A percentile compares a stretch with the other conserved stretches of the same genome.
Conservation (phyloP, 1,139 yeast genomes). For the Scheffersomyces stambukii region DNA sequence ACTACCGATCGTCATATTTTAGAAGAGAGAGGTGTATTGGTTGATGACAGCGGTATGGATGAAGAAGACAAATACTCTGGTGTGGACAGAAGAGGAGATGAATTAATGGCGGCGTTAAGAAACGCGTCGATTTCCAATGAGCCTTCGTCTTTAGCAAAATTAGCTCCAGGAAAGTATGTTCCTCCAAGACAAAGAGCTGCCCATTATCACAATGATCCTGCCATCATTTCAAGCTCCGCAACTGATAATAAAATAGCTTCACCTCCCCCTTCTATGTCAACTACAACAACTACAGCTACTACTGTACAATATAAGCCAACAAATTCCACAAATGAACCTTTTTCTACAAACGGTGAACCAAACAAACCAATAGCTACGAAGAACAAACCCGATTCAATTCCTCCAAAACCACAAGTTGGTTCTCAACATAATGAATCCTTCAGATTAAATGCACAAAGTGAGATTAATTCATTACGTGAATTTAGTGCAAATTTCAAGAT, state of each 20-base stretch:
- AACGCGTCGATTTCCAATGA: conserved; percentile 21
- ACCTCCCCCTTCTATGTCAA: not conserved
- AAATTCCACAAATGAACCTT: not conserved
- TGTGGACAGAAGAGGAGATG: conserved; percentile 65
- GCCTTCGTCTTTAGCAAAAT: not conserved
- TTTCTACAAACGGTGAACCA: conserved; percentile 3
- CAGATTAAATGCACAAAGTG: conserved; percentile 56
- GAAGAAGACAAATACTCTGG: conserved; percentile 98
- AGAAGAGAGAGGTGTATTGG: conserved; percentile 79
- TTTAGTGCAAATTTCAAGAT: conserved; percentile 82
- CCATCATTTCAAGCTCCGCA: conserved; percentile 59
- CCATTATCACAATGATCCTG: conserved; percentile 69
- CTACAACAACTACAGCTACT: not conserved
- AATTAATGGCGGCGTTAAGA: conserved; percentile 58
- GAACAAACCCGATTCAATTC: conserved; percentile 26
- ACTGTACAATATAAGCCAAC: not conserved
- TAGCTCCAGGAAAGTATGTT: conserved; percentile 38
- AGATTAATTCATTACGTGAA: conserved; percentile 73
- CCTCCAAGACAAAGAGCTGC: conserved; percentile 70
- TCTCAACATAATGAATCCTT: conserved; percentile 43
- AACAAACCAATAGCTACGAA: conserved; percentile 10
- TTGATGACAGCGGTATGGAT: conserved; percentile 84
- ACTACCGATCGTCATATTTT: conserved; percentile 76
- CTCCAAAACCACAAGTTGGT: conserved; percentile 29
- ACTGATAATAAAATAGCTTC: conserved; percentile 5